Evolutionary conservation across 2,329 filamentous ascomycete genomes (phyloP), one percentile per base, ranked within the genome.

Genomic region (Beauveria pseudobassiana): DNA sequence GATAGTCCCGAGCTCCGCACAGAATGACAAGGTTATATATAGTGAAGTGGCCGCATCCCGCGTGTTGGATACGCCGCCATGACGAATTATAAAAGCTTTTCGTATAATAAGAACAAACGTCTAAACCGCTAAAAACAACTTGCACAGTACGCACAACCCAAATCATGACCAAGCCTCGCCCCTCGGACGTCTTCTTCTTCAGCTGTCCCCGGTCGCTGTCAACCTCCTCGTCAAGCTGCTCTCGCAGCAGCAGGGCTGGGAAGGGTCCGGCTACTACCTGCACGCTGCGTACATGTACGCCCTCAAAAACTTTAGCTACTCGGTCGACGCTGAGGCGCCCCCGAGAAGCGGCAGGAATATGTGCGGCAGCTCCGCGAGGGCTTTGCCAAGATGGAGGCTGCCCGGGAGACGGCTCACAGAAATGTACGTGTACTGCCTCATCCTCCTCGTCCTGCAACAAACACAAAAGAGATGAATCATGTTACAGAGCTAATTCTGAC

Each of bases 221-320:
- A 63, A 63, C 50, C 62, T 63, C 10, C 51, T 63, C 51, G 50
- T 53, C 22, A 59, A 59, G 45, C 42, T 63, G 50, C 56, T 63
- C 30, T 63, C 62, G 30, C n/a, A 63, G 50, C 62, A 63, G 50
- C 18, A 45, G 16, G 62, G 57, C 34, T 63, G 56, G 56, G 57
- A 56, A n/a, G 30, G 38, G 26, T 49, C 56, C 2, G 62, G 57
- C 43, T 63, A 60, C 56, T 30, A 63, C 51, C 38, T 60, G 24
- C 62, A 63, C 34, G 3, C 7, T 1, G 56, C 62, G 10, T 51
- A 16, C 53, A n/a, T 63, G 9, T 60, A 60, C 40, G 48, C n/a
- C 7, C 18, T 24, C 20, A 20, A 56, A 22, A 22, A 59, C 9
- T 46, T 60, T 10, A 55, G 24, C 56, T 10, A 24, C 2, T 16